A percentile compares a stretch with the other conserved stretches of the same genome.
phyloP scores from a whole-genome alignment of 208 protist species.

The Herpetomonas samuelpessoai region DNA sequence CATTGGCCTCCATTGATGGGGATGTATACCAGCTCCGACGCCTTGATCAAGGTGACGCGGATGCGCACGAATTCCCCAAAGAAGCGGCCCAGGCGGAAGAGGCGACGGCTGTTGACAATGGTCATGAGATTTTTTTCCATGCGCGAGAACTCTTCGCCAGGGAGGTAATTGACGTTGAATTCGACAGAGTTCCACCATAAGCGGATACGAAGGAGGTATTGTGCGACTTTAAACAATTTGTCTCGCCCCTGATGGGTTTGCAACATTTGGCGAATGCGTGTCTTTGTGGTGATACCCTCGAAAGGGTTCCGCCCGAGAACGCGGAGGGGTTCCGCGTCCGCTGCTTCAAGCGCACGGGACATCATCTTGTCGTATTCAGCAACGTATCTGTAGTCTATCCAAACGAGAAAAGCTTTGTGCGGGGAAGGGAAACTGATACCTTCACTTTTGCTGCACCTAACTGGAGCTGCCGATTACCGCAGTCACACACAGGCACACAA shows the following conservation, averaged over 20 bases:
- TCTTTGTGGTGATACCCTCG: conserved; percentile 81
- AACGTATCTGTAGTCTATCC: no score
- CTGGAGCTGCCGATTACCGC: no score
- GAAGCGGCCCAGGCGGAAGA: conserved; percentile 88
- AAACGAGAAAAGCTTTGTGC: no score
- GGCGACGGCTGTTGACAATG: conserved; percentile 82
- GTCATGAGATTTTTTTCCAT: conserved; percentile 89
- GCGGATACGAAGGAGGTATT: conserved; percentile 83
- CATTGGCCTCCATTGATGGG: conserved; percentile 73
- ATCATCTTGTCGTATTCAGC: no score
- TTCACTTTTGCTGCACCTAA: no score
- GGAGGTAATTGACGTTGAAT: conserved; percentile 76
- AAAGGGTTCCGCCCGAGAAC: conserved; percentile 85
- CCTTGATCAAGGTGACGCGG: conserved; percentile 84
- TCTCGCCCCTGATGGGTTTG: conserved; percentile 89
- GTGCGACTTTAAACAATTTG: conserved; percentile 89
- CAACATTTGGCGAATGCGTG: conserved; percentile 83
- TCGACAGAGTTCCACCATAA: conserved; percentile 79
- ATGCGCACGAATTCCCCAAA: conserved; percentile 90
- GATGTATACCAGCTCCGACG: conserved; percentile 85
- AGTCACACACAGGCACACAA: no score
- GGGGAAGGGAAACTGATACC: no score
- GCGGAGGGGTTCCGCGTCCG: conserved; percentile 52
- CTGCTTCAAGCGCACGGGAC: conserved; percentile 25
- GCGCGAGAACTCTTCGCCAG: conserved; percentile 68